These are phyloP conservation scores for Leccinum fallax DNA, from an alignment of 1,284 basidiomycete genomes.

Conservation along the genomic window DNA sequence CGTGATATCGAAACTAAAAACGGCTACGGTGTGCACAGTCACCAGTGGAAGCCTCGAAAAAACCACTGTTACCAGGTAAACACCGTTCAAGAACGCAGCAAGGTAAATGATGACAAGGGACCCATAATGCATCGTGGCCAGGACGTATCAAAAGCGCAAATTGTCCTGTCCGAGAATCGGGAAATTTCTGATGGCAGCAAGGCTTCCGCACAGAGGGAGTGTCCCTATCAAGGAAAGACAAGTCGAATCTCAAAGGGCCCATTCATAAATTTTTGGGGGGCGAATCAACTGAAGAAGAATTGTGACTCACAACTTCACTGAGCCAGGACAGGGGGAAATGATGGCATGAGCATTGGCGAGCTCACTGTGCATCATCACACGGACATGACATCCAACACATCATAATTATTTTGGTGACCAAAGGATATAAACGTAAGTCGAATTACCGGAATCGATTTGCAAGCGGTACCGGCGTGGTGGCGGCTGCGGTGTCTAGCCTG, in stretches of 20 bases:
- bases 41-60: not conserved
- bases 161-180: conserved; percentile 9
- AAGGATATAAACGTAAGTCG: conserved; percentile 15
- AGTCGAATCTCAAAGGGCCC: conserved; percentile 11
- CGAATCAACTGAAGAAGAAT: conserved; percentile 18
- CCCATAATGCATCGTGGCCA: not conserved
- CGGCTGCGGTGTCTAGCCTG: conserved; percentile 5
- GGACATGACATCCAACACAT: conserved; percentile 30
- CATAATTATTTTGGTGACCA: conserved; percentile 12
- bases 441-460: conserved; percentile 21
- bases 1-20: not conserved
- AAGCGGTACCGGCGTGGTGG: conserved; percentile 29
- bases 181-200: not conserved
- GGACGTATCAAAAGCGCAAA: conserved; percentile 3
- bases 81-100: not conserved
- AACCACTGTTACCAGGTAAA: not conserved
- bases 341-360: conserved; percentile 10
- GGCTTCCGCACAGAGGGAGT: not conserved
- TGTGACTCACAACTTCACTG: conserved; percentile 6
- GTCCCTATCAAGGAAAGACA: not conserved
- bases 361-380: conserved; percentile 18
- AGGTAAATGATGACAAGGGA: not conserved
- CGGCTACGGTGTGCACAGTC: not conserved
- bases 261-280: conserved; percentile 7
- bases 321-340: conserved; percentile 1